Percentiles rank a stretch among this genome's conserved stretches.
phyloP scores from a whole-genome alignment of 768 basidiomycete genomes.

The Lactarius evosmus region DNA sequence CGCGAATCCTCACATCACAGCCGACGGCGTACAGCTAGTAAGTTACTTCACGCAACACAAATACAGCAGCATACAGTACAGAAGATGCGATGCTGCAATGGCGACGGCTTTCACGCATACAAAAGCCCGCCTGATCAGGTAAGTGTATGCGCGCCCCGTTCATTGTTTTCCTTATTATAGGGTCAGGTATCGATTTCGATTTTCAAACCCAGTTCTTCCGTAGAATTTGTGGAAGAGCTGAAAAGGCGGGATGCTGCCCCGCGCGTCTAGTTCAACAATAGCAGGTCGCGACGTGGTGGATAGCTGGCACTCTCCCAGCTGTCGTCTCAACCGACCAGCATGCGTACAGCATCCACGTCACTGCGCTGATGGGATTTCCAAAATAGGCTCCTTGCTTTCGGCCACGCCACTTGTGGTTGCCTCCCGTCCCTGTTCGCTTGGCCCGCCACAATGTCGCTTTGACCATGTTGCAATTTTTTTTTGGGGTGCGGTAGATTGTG shows the following conservation, averaged over 20 bases:
- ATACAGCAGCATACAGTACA: conserved; percentile 2
- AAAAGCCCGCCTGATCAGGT: background rate
- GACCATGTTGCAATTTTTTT: conserved; percentile 1
- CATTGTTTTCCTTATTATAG: conserved; percentile 11
- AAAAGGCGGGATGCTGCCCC: background rate
- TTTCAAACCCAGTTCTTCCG: conserved; percentile 11
- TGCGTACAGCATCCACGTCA: background rate
- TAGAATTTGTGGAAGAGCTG: background rate
- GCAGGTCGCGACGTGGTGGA: background rate
- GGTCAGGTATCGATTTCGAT: background rate
- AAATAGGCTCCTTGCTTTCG: background rate
- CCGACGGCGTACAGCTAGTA: background rate
- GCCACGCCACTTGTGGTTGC: background rate
- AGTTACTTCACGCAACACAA: background rate
- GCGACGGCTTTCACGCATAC: background rate
- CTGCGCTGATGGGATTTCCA: background rate
- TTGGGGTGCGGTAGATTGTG: background rate
- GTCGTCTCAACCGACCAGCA: background rate
- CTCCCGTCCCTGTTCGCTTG: background rate
- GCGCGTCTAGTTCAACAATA: background rate
- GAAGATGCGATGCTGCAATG: background rate
- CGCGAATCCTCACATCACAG: background rate
- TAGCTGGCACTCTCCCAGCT: background rate
- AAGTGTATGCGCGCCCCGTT: background rate
- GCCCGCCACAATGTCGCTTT: conserved; percentile 9